Evolutionary conservation across 2,329 filamentous ascomycete species (phyloP).

Genomic region (Cercospora sojina): DNA sequence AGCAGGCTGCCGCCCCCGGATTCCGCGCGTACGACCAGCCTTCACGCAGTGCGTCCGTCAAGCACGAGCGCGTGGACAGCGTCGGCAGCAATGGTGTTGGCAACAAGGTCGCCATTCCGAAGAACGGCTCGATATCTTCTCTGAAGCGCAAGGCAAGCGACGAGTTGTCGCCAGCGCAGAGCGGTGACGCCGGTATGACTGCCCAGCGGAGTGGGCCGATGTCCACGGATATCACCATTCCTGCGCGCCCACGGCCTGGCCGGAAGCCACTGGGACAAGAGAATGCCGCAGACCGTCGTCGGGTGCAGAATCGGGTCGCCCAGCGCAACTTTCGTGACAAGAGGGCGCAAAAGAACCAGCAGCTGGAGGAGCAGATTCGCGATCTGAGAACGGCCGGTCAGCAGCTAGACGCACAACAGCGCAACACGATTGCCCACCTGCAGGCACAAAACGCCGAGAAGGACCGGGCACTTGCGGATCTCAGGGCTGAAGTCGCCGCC

Average conservation of each 20-base stretch:
- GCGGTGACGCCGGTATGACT: conserved; percentile 15
- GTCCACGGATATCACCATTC: conserved; percentile 41
- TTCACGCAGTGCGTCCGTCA: background rate
- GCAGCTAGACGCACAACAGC: conserved; percentile 1
- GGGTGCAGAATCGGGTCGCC: conserved; percentile 89
- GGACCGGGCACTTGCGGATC: conserved; percentile 2
- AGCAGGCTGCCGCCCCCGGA: background rate
- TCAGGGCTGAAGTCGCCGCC: background rate
- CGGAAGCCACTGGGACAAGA: conserved; percentile 78
- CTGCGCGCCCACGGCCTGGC: conserved; percentile 62
- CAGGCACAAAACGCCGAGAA: background rate
- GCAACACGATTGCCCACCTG: conserved; percentile 6
- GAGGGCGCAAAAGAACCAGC: conserved; percentile 72
- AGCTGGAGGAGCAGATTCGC: conserved; percentile 36
- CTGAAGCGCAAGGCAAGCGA: conserved; percentile 3
- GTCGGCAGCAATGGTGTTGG: conserved; percentile 13
- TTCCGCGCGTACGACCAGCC: background rate
- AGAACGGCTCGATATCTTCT: conserved; percentile 10
- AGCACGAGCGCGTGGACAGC: conserved; percentile 1
- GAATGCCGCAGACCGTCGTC: conserved; percentile 87
- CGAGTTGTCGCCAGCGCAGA: background rate
- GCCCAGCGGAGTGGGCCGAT: conserved; percentile 38
- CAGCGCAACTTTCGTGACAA: conserved; percentile 89
- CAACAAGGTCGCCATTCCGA: conserved; percentile 17
- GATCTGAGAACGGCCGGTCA: conserved; percentile 41